phyloP scores from a whole-genome alignment of 257 asterid species.

The Ballota nigra region DNA sequence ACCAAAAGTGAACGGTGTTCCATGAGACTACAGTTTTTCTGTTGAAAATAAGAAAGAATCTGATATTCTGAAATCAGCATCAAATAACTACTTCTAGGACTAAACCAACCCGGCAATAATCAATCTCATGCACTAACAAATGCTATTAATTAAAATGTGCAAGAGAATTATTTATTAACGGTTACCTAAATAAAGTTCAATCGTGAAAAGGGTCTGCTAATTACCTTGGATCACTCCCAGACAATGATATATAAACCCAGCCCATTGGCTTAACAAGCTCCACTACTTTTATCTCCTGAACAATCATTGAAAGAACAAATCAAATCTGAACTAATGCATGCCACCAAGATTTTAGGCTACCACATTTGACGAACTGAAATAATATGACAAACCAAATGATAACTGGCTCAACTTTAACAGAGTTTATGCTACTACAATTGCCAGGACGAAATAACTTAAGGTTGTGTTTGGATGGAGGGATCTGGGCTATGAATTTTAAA shows the following conservation, averaged over 20 bases:
- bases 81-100: neutral
- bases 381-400: neutral
- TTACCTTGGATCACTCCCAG: conserved; percentile 92
- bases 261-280: conserved; percentile 91
- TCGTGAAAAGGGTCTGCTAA: conserved; percentile 8
- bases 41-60: neutral
- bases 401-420: neutral
- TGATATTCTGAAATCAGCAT: neutral
- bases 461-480: too few relatives aligned
- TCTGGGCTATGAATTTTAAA: too few relatives aligned
- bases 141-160: neutral
- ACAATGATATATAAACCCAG: conserved; percentile 82
- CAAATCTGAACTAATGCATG: conserved; percentile 6
- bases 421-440: neutral
- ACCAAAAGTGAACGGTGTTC: conserved; percentile 2
- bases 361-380: neutral
- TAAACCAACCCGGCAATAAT: conserved; percentile 1
- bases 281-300: conserved; percentile 81
- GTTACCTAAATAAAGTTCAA: neutral
- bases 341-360: neutral
- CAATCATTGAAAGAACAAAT: conserved; percentile 11
- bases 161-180: neutral
- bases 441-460: neutral
- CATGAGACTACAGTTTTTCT: neutral
- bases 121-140: neutral